These are phyloP conservation scores for Amanita exitialis DNA, from an alignment of 768 basidiomycete genomes.

Conservation along the genomic window DNA sequence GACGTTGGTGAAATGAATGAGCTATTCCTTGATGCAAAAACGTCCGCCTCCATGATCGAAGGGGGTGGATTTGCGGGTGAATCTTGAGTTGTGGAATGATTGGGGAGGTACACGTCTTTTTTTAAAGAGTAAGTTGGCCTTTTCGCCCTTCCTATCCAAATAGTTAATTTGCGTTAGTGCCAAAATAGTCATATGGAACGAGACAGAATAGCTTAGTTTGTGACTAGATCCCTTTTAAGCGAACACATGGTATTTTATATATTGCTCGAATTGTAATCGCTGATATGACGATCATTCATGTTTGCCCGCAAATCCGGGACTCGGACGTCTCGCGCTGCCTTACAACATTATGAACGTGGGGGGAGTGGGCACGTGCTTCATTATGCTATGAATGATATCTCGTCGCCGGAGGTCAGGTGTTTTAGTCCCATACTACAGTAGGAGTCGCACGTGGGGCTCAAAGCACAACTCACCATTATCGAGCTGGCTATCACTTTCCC, in stretches of 20 bases:
- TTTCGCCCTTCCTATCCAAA: neutral
- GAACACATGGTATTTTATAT: neutral
- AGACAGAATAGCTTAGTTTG: neutral
- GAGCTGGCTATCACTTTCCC: neutral
- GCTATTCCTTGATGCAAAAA: slow-evolving; percentile 92
- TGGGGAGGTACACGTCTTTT: neutral
- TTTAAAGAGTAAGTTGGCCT: neutral
- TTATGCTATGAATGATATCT: neutral
- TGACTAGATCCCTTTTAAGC: neutral
- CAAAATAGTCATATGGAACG: neutral
- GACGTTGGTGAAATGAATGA: slow-evolving; percentile 93
- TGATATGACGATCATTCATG: neutral
- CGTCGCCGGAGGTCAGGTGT: neutral
- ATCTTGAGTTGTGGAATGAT: neutral
- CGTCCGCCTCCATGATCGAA: slow-evolving; percentile 49
- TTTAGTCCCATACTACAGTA: neutral
- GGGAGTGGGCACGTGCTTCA: neutral
- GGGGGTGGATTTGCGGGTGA: slow-evolving; percentile 24
- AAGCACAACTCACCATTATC: neutral
- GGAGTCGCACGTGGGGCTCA: neutral
- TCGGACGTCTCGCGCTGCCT: neutral
- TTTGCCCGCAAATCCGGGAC: neutral
- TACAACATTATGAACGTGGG: too few relatives aligned
- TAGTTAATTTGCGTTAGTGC: neutral
- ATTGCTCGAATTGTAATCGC: neutral